Evolutionary conservation across 78 protist species (phyloP).

Genomic region (Dictyostelium capitatum): DNA sequence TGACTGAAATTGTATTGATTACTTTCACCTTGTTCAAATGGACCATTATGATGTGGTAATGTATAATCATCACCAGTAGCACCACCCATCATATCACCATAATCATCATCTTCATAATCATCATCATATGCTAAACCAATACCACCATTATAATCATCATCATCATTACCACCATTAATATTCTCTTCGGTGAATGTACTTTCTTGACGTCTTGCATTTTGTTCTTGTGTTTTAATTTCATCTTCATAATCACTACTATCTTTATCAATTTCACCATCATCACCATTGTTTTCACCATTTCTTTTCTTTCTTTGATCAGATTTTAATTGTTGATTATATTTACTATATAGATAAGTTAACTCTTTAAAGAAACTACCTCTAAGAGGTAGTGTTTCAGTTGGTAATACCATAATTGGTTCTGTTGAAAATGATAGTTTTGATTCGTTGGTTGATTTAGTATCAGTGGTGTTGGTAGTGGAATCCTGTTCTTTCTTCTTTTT

Average conservation of each 20-base stretch:
- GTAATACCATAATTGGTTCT: conserved; percentile 1
- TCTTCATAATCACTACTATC: background rate
- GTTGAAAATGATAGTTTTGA: conserved; percentile 1
- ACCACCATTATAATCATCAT: conserved; percentile 4
- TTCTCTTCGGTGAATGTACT: background rate
- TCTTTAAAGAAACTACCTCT: conserved; percentile 67
- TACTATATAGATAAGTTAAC: conserved; percentile 21
- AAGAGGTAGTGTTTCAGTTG: conserved; percentile 37
- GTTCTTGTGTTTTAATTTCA: background rate
- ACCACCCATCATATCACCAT: no score
- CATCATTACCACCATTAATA: background rate
- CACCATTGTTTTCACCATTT: background rate
- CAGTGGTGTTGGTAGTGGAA: no score
- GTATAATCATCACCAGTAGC: background rate
- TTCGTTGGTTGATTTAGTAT: background rate
- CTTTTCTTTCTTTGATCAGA: background rate
- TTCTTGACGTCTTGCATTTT: background rate
- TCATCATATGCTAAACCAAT: background rate
- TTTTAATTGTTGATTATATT: conserved; percentile 2
- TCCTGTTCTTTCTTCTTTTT: background rate
- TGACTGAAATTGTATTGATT: background rate
- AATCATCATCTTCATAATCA: background rate
- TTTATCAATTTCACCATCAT: background rate
- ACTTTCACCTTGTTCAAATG: background rate
- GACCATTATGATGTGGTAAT: background rate